Evolutionary conservation across 2,329 filamentous ascomycete genomes (phyloP).

Genomic region (Colletotrichum somersetense): DNA sequence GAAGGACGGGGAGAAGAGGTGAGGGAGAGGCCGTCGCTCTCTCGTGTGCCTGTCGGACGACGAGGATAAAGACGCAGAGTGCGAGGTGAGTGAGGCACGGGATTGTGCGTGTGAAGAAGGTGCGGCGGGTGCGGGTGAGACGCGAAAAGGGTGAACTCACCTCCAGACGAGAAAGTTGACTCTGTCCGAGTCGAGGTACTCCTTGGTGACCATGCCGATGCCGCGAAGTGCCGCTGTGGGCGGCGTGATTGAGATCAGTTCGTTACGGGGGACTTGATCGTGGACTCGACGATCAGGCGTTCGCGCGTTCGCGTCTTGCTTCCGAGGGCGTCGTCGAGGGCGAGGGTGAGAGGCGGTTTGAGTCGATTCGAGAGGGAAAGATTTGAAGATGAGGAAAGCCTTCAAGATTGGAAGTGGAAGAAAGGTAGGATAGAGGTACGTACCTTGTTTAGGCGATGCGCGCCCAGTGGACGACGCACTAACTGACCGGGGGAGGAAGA

Average conservation of each 20-base stretch:
- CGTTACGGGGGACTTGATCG: conserved; percentile 11
- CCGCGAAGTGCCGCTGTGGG: conserved; percentile 40
- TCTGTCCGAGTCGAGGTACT: conserved; percentile 74
- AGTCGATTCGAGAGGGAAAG: conserved; percentile 41
- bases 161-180: conserved; percentile 80
- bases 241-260: conserved; percentile 36
- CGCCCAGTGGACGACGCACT: no score
- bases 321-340: conserved; percentile 34
- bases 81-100: conserved; percentile 32
- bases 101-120: conserved; percentile 23
- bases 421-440: conserved; percentile 40
- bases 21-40: conserved; percentile 27
- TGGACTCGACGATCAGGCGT: conserved; percentile 20
- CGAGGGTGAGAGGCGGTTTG: conserved; percentile 21
- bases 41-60: conserved; percentile 1
- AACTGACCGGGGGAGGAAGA: not conserved
- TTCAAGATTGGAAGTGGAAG: conserved; percentile 42
- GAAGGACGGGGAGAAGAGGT: conserved; percentile 14
- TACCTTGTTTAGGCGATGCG: conserved; percentile 42
- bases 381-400: conserved; percentile 41
- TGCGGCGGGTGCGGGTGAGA: conserved; percentile 40
- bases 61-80: not conserved
- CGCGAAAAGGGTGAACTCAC: conserved; percentile 61
- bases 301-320: conserved; percentile 7
- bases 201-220: conserved; percentile 63